Evolutionary conservation across 352 stramenopile genomes (phyloP).

Genomic region (Elongisporangium prolatum): DNA sequence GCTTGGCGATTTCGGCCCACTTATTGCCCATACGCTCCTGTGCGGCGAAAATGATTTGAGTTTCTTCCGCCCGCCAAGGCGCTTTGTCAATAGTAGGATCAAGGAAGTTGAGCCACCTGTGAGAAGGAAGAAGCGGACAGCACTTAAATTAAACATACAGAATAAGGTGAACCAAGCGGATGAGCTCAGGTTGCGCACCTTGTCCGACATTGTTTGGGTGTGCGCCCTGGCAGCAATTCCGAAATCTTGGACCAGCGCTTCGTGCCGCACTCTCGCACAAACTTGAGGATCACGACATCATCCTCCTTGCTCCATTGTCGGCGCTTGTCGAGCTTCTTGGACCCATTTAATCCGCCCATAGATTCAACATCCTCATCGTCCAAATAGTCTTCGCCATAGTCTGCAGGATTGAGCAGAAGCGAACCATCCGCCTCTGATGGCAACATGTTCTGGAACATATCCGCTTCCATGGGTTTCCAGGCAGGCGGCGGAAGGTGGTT

Average conservation of each 20-base stretch:
- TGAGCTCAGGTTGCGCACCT: slow-evolving; percentile 38
- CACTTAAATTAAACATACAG: no score
- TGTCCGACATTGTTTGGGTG: slow-evolving; percentile 96
- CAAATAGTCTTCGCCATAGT: not conserved
- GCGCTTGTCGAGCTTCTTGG: slow-evolving; percentile 26
- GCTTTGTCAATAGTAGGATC: slow-evolving; percentile 92
- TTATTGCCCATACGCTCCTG: slow-evolving; percentile 89
- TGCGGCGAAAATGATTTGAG: slow-evolving; percentile 70
- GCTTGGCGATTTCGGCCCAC: slow-evolving; percentile 97
- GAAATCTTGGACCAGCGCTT: slow-evolving; percentile 94
- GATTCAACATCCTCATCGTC: not conserved
- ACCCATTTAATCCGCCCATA: not conserved
- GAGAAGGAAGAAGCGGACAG: no score
- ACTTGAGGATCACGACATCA: slow-evolving; percentile 58
- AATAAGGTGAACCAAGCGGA: not conserved
- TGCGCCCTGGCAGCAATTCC: slow-evolving; percentile 86
- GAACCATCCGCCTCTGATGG: not conserved
- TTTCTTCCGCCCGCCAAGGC: slow-evolving; percentile 91
- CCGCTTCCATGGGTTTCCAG: not conserved
- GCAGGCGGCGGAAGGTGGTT: not conserved
- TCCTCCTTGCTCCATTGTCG: slow-evolving; percentile 61
- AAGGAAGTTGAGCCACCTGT: slow-evolving; percentile 91
- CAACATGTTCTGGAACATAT: not conserved
- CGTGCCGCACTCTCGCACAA: slow-evolving; percentile 67
- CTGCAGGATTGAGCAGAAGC: not conserved